Base-by-base conservation (phyloP, 768 basidiomycete genomes). In the Strobilomyces dryophilus region DNA sequence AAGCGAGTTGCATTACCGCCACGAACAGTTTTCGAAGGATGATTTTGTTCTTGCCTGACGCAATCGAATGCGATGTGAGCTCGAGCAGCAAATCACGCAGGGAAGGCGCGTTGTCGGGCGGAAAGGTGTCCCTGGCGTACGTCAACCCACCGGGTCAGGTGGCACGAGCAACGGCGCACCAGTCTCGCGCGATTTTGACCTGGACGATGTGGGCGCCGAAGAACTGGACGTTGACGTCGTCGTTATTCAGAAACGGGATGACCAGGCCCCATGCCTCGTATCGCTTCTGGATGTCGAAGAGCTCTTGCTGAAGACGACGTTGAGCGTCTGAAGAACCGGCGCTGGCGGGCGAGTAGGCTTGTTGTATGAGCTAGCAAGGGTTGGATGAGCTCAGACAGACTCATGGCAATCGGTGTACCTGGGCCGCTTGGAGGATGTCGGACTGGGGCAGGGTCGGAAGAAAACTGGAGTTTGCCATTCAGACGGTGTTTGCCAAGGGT, bases 141-240 rank as follows among this genome's bases (percentile, higher is more conserved):
- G 56, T 65, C 43, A 59, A 34, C 35, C 36, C 44, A 46, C 17
- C 8, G 5, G 24, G 6, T 5, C 7, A 27, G 36, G 37, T 35
- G 29, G 48, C 20, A 35, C 12, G 49, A 21, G 35, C 5, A 44
- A 8, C 31, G 5, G 68, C 80, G 57, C 66, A 94, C 93, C 93
- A 95, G 67, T 95, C 94, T 57, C 94, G 76, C 14, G 88, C 84
- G 57, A 95, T 92, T 79, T 98, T 98, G 56, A 95, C 89, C 65
- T 95, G 92, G 3, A 87, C 82, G 0, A 92, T 97, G 61, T 97
- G 94, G 5, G 94, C 93, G 3, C 93, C 92, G 63, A 92, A 95
- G 77, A 95, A 98, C 66, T 94, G 89, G 10, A 95, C 90, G 62
- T 92, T 92, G 48, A 78, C 77, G 68, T 95, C 87, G 27, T 75